Evolutionary conservation across 768 basidiomycete species (phyloP), one percentile per base, ranked within the genome.

Genomic region (Hortiboletus campestris): DNA sequence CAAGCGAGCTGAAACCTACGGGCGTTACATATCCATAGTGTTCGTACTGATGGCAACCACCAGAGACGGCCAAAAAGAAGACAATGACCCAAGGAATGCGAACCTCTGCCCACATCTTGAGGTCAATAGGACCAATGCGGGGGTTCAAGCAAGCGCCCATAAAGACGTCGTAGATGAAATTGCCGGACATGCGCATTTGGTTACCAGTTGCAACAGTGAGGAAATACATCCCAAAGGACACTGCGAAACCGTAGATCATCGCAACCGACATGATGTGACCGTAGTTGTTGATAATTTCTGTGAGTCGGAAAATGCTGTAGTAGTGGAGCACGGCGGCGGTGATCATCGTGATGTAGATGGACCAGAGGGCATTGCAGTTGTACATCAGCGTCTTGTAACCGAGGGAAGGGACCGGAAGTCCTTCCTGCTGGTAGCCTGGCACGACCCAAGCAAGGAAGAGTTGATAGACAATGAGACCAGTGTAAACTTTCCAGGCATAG

Each of bases 21-120:
- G 92, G 89, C 0, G 95, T 94, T 31, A 98, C 88, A 70, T 93
- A 91, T 25, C 97, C 97, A 60, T 88, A 84, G 25, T 82, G 76
- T 64, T 98, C 94, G 69, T 97, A 96, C 69, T 99, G 97, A 75
- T 97, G 98, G 76, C 91, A 91, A 22, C 86, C 90, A 46, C 94
- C 96, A 25, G 90, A 94, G 35, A 98, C 84, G 5, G 94, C 83
- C 61, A 98, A 79, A 74, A 94, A 88, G 78, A 98, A 98, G 17
- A 97, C 86, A 50, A 97, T 84, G 39, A 95, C 88, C 97, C 97
- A 99, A 5, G 95, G 94, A 62, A 99, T 89, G 47, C 97, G 85
- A 56, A 98, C 92, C 67, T 97, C 94, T 6, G 91, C 91, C 87
- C 93, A 99, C 95, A 98, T 98, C 75, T 99, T 99, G 66, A 99